Conservation (phyloP, 2,329 filamentous ascomycete species). For the Alternaria solani region DNA sequence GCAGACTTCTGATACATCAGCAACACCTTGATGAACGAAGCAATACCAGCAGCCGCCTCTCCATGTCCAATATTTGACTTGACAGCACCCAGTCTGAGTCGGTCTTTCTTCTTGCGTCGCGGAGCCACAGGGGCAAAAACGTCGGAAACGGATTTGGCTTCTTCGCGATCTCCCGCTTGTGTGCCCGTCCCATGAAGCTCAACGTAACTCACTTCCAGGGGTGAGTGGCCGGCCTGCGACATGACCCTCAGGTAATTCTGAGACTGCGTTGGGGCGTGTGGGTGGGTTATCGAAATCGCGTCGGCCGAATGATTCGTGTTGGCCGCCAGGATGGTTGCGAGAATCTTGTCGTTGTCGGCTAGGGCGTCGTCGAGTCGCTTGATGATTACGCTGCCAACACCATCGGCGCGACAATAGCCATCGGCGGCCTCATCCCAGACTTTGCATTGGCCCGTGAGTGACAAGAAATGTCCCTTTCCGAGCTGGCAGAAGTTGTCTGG, state of each 20-base stretch:
- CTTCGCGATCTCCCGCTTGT: slow-evolving; percentile 35
- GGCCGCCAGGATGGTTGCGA: slow-evolving; percentile 38
- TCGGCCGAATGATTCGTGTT: slow-evolving; percentile 43
- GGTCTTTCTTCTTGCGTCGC: not conserved
- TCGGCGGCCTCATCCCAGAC: slow-evolving; percentile 1
- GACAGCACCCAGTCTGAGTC: slow-evolving; percentile 34
- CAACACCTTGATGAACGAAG: slow-evolving; percentile 43
- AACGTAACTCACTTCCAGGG: slow-evolving; percentile 36
- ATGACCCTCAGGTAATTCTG: slow-evolving; percentile 21
- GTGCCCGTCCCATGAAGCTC: slow-evolving; percentile 46
- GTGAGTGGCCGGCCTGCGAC: slow-evolving; percentile 46
- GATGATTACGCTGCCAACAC: slow-evolving; percentile 31
- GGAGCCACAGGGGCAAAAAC: slow-evolving; percentile 11
- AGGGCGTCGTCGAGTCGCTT: slow-evolving; percentile 38
- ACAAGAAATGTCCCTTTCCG: slow-evolving; percentile 2
- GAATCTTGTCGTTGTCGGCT: slow-evolving; percentile 39
- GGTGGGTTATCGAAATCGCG: slow-evolving; percentile 36
- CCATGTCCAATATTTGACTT: slow-evolving; percentile 47
- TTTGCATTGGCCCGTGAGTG: slow-evolving; percentile 4
- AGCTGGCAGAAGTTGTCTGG: not conserved
- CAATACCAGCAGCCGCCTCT: slow-evolving; percentile 44
- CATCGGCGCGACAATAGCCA: slow-evolving; percentile 7
- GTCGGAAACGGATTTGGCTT: slow-evolving; percentile 28
- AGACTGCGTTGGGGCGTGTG: slow-evolving; percentile 31
- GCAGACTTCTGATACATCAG: slow-evolving; percentile 24